These are phyloP conservation scores for Trichosporon inkin DNA, from an alignment of 1,284 basidiomycete genomes.

Conservation along the genomic window DNA sequence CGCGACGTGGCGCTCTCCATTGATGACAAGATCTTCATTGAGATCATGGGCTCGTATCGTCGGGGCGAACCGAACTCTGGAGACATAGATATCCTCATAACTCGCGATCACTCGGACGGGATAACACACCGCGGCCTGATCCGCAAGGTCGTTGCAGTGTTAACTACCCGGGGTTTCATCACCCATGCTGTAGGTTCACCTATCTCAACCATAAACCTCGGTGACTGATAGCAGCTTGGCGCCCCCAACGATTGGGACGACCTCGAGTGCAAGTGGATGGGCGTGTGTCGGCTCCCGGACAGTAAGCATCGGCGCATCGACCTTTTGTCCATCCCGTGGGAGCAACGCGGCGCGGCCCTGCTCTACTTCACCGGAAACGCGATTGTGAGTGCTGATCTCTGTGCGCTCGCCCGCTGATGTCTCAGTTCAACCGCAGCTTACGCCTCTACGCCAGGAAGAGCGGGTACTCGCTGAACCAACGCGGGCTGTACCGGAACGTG, in stretches of 20 bases:
- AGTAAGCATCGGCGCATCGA: constrained; percentile 67
- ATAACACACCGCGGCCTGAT: constrained; percentile 62
- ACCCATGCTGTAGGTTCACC: constrained; percentile 62
- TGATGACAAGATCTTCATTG: constrained; percentile 67
- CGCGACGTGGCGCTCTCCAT: constrained; percentile 64
- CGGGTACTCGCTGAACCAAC: constrained; percentile 81
- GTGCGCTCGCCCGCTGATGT: neutral
- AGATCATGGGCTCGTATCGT: constrained; percentile 86
- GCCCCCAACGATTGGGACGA: constrained; percentile 61
- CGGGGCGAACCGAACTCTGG: constrained; percentile 73
- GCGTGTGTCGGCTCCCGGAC: constrained; percentile 59
- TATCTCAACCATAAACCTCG: neutral
- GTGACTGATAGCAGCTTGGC: constrained; percentile 30
- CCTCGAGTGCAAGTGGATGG: constrained; percentile 73
- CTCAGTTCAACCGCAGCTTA: constrained; percentile 82
- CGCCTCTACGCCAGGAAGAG: constrained; percentile 73
- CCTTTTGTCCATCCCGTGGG: constrained; percentile 71
- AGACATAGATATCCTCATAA: constrained; percentile 85
- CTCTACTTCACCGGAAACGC: constrained; percentile 84
- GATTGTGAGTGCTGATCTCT: constrained; percentile 57
- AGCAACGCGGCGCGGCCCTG: constrained; percentile 71
- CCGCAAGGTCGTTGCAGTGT: constrained; percentile 56
- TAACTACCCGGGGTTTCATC: constrained; percentile 62
- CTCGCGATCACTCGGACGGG: constrained; percentile 66
- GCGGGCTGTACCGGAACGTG: constrained; percentile 67